phyloP scores from a whole-genome alignment of 2,329 filamentous ascomycete species.

The Niveomyces coronatus region DNA sequence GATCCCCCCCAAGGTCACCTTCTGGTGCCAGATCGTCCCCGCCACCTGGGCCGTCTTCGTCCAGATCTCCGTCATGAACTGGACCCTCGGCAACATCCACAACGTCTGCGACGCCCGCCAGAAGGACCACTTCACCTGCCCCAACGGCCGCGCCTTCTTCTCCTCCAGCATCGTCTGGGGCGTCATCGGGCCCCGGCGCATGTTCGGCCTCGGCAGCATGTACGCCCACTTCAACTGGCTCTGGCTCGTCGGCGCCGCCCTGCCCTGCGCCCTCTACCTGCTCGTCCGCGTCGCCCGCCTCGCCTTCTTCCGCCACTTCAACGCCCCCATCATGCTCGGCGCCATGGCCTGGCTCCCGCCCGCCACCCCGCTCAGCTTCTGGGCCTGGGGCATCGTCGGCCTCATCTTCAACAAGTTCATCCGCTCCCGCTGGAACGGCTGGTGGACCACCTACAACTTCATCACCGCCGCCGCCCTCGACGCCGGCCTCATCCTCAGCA shows the following conservation, averaged over 20 bases:
- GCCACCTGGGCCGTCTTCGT: constrained; percentile 35
- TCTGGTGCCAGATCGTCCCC: constrained; percentile 29
- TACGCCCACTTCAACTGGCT: constrained; percentile 42
- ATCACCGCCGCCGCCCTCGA: constrained; percentile 30
- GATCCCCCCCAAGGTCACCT: constrained; percentile 30
- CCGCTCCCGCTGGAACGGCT: constrained; percentile 40
- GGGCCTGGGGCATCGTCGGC: constrained; percentile 47
- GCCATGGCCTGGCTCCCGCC: constrained; percentile 45
- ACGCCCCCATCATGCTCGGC: constrained; percentile 47
- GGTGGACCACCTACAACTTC: constrained; percentile 43
- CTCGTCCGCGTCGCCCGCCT: constrained; percentile 18
- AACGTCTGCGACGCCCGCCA: constrained; percentile 31
- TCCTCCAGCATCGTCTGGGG: constrained; percentile 47
- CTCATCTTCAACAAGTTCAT: constrained; percentile 49
- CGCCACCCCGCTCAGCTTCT: constrained; percentile 49
- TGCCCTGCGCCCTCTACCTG: constrained; percentile 39
- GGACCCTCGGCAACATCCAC: constrained; percentile 34
- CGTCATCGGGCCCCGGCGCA: constrained; percentile 43
- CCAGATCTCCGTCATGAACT: constrained; percentile 35
- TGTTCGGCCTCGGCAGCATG: constrained; percentile 42
- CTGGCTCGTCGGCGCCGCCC: constrained; percentile 39
- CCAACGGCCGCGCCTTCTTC: constrained; percentile 34
- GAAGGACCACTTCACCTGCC: constrained; percentile 24
- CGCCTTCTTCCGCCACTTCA: constrained; percentile 36
- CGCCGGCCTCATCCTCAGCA: constrained; percentile 27